Conservation (phyloP, 2,329 filamentous ascomycete genomes). For the Botrytis squamosa region DNA sequence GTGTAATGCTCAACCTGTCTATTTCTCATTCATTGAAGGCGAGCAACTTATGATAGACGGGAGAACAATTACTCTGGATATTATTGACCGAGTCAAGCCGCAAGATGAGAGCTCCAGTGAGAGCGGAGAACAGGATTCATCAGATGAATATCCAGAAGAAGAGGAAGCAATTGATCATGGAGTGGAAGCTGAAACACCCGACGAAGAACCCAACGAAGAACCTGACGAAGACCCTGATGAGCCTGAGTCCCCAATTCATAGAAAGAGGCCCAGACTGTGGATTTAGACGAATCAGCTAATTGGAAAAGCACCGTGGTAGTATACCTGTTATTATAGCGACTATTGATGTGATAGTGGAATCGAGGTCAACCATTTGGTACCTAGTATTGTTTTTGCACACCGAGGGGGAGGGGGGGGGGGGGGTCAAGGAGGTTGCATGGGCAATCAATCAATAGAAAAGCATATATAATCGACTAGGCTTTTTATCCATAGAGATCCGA, state of each 20-base stretch:
- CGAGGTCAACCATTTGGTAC: not conserved
- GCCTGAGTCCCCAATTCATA: not conserved
- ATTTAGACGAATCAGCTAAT: not conserved
- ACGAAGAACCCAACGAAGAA: not conserved
- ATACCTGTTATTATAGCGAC: not conserved
- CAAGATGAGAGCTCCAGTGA: not conserved
- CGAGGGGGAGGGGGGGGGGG: too few species aligned
- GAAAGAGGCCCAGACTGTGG: not conserved
- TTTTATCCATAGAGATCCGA: not conserved
- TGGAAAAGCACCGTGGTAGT: not conserved
- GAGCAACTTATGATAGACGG: not conserved
- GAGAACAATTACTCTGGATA: not conserved
- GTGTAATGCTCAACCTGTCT: not conserved
- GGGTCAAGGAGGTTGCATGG: not conserved
- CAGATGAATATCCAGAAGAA: not conserved
- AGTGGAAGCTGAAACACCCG: not conserved
- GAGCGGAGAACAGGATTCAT: not conserved
- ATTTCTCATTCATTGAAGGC: fast-evolving
- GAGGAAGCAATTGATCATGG: not conserved
- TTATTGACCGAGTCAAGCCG: not conserved
- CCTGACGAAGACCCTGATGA: not conserved
- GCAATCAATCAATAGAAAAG: not conserved
- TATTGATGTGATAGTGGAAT: not conserved
- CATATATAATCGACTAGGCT: not conserved
- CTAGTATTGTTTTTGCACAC: not conserved